Evolutionary conservation across 441 rosid species (phyloP).

Genomic region (Gossypium lobatum): DNA sequence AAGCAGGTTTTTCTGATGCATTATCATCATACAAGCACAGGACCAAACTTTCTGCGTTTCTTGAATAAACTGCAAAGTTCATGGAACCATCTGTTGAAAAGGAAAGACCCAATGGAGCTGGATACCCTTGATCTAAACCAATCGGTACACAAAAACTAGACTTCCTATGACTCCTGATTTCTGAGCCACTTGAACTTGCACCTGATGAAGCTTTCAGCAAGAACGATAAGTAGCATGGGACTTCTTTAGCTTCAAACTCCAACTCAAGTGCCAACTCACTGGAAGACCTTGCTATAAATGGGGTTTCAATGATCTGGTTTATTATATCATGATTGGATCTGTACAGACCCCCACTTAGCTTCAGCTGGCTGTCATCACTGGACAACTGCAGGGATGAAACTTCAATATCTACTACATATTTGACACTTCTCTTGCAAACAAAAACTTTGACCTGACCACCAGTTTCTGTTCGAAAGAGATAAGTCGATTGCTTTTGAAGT

Average conservation of each 20-base stretch:
- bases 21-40: conserved; percentile 64
- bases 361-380: conserved; percentile 28
- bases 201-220: conserved; percentile 42
- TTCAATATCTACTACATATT: conserved; percentile 47
- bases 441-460: conserved; percentile 61
- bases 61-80: conserved; percentile 75
- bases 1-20: conserved; percentile 48
- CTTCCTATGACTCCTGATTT: conserved; percentile 55
- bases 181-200: conserved; percentile 24
- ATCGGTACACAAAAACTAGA: conserved; percentile 67
- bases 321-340: conserved; percentile 51
- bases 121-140: conserved; percentile 65
- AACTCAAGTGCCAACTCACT: conserved; percentile 45
- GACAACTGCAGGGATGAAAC: conserved; percentile 46
- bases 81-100: conserved; percentile 51
- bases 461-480: conserved; percentile 60
- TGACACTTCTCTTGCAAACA: conserved; percentile 45
- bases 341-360: conserved; percentile 62
- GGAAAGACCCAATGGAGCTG: conserved; percentile 75
- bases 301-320: conserved; percentile 37
- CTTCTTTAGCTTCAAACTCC: conserved; percentile 59
- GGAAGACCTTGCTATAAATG: conserved; percentile 36
- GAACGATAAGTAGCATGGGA: conserved; percentile 75
- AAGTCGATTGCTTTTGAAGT: conserved; percentile 36
- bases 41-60: conserved; percentile 43